Base-by-base conservation (phyloP, 768 basidiomycete genomes). In the Xerocomus spinulosus region DNA sequence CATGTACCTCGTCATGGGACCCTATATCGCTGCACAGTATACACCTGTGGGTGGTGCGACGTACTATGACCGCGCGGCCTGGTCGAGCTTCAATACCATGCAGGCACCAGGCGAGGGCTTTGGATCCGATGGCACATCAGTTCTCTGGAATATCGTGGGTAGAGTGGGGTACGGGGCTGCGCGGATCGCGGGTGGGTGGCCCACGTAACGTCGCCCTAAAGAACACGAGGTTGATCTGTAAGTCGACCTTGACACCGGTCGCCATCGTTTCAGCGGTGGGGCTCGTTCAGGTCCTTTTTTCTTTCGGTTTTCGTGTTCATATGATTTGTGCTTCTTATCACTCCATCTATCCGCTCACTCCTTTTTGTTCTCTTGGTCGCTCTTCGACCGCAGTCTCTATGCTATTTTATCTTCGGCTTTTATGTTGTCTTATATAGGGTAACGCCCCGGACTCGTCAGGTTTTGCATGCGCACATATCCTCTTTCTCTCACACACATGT, bases 1-100 rank as follows among this genome's bases (percentile, higher is more conserved):
- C 28, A 74, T 83, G 49, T 71, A 84, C 52, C 69, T 86, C 39
- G 76, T 79, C 40, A 70, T 84, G 60, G 76, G 78, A 3, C 83
- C 82, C 15, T 79, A 81, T 48, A 71, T 74, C 44, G 67, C 82
- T 49, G 74, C 75, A 6, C 81, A 80, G 37, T 77, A 79, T 39
- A 74, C 76, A 41, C 65, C 69, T 15, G 70, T 80, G 5, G 82
- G 84, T 0, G 85, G 86, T n/a, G 72, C 83, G 33, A 83, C 82
- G 28, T 81, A 81, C 53, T 84, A 87, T 56, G 88, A 92, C 58
- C 82, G 88, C 10, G 74, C 78, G 8, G 85, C 85, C 23, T 92
- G 89, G 89, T 74, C 73, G 47, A 84, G 81, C 62, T 89, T 87
- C 68, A 90, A 91, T 60, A 70, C 78, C 10, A 76, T 92, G 70